These are phyloP conservation scores for Begonia peltatifolia DNA, from an alignment of 306 rosid species.

Conservation along the genomic window DNA sequence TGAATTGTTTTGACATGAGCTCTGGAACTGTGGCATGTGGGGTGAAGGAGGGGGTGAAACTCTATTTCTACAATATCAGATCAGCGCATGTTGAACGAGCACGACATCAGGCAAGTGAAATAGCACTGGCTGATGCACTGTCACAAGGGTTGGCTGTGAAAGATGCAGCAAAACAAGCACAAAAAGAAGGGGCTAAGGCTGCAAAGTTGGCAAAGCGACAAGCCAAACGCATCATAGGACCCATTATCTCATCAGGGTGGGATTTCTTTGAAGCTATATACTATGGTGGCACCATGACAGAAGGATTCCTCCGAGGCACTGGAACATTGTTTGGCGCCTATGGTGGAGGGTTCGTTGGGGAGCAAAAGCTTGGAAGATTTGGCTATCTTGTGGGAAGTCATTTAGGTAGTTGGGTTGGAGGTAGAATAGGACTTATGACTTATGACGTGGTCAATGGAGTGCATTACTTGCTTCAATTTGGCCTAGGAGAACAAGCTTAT, in stretches of 20 bases:
- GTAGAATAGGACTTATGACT: constrained; percentile 70
- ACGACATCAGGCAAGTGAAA: constrained; percentile 30
- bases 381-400: constrained; percentile 90
- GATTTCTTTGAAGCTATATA: constrained; percentile 81
- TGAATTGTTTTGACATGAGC: constrained; percentile 63
- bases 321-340: constrained; percentile 71
- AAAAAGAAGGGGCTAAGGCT: constrained; percentile 60
- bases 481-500: constrained; percentile 13
- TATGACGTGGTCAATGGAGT: constrained; percentile 71
- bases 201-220: constrained; percentile 52
- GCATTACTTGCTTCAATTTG: constrained; percentile 41
- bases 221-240: constrained; percentile 55
- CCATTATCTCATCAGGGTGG: constrained; percentile 78
- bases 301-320: constrained; percentile 60
- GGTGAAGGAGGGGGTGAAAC: constrained; percentile 71
- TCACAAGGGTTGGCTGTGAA: constrained; percentile 32
- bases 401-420: constrained; percentile 88
- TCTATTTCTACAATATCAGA: constrained; percentile 52
- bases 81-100: constrained; percentile 56
- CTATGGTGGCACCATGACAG: constrained; percentile 59
- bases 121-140: constrained; percentile 40
- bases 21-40: constrained; percentile 57
- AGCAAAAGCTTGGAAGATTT: constrained; percentile 60
- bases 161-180: constrained; percentile 43
- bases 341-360: constrained; percentile 53